These are phyloP conservation scores for Arthrobotrys pseudoclavata DNA, from an alignment of 2,329 filamentous ascomycete genomes.

Conservation along the genomic window DNA sequence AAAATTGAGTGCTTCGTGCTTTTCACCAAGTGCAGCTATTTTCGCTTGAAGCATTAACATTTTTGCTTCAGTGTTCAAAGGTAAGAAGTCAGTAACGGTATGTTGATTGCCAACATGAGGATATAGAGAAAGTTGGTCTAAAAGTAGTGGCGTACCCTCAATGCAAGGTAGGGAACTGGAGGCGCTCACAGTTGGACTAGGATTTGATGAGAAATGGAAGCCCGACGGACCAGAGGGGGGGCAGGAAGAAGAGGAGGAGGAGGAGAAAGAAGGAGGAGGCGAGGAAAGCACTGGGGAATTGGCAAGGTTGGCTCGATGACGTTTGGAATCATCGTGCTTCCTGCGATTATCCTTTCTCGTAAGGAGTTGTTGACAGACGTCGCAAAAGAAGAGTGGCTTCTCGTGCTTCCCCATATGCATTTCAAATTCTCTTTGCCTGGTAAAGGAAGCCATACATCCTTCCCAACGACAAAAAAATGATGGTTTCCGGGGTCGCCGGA, in stretches of 20 bases:
- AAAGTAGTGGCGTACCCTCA: neutral
- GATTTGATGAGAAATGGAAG: neutral
- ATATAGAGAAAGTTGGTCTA: neutral
- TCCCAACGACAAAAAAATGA: constrained; percentile 10
- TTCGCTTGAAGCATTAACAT: constrained; percentile 21
- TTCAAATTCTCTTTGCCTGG: constrained; percentile 25
- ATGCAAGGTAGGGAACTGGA: constrained; percentile 2
- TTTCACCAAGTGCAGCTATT: neutral
- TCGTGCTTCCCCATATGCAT: constrained; percentile 41
- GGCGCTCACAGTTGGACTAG: constrained; percentile 27
- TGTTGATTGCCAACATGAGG: constrained; percentile 13
- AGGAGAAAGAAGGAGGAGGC: neutral
- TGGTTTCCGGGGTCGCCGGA: constrained; percentile 27
- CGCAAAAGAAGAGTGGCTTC: constrained; percentile 28
- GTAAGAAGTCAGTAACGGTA: constrained; percentile 12
- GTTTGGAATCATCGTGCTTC: constrained; percentile 13
- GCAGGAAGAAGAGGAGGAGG: neutral
- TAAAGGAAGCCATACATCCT: constrained; percentile 23
- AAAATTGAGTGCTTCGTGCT: neutral
- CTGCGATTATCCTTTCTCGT: constrained; percentile 34
- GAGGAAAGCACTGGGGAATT: neutral
- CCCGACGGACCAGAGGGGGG: neutral
- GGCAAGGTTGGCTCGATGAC: constrained; percentile 4
- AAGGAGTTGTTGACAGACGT: constrained; percentile 9
- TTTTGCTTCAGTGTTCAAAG: constrained; percentile 4